Evolutionary conservation across 78 protist species (phyloP), one percentile per base, ranked within the genome.

Genomic region (slime mould (Dictyostelium discoideum)): DNA sequence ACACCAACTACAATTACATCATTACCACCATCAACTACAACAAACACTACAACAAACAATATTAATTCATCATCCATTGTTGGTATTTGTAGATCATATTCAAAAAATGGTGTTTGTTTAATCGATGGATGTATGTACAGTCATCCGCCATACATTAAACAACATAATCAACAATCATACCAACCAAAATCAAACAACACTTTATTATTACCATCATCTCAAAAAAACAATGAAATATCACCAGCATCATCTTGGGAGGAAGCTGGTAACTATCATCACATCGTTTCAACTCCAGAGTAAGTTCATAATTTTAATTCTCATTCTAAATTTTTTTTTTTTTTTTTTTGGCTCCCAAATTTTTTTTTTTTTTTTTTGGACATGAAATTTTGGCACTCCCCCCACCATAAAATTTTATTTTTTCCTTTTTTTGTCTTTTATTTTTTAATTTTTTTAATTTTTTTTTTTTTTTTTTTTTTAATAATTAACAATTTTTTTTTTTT

Each of bases 241-340:
- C 67, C 81, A 20, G 95, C 81, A 9, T 87, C 93, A 50, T 63
- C 87, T n/a, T 90, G 95, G 95, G 95, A 90, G 48, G 95, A 90
- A 26, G 95, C 94, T 22, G 95, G 95, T 2, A 80, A 90, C 32
- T 90, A 85, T 22, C 65, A 84, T 79, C 84, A 79, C n/a, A 77
- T 77, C 2, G 37, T 39, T 11, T 79, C 84, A 79, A 79, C 81
- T 5, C 77, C 77, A 74, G 81, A 74, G 81, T 74, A 74, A 13
- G 42, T 72, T 32, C 0, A 72, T 72, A 42, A 42, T 42, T 32
- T 32, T 32, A 32, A 32, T 32, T 32, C 37, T 42, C 46, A 42
- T 42, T 42, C 46, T 42, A 5, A 42, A 5, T 29, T 29, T 72
- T 72, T 24, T 9, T 20, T 24, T 65, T n/a, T 65, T n/a, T 6